Evolutionary conservation across 2,329 filamentous ascomycete species (phyloP), one percentile per base, ranked within the genome.

Genomic region (Diaporthe sp.): DNA sequence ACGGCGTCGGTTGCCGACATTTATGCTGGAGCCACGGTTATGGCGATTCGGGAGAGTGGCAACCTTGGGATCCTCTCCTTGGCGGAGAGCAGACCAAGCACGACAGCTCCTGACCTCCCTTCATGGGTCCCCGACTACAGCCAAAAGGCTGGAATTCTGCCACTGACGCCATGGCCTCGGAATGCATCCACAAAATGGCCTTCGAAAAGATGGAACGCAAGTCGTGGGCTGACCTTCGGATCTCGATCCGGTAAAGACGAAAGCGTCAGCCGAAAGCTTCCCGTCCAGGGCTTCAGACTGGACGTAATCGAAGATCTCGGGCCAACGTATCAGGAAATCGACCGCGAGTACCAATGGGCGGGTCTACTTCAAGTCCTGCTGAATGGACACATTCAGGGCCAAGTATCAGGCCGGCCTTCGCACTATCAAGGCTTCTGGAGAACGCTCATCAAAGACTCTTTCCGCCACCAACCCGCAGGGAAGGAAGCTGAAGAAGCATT

Each of bases 51-150:
- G 22, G 60, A 63, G 28, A 63, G 22, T 63, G 60, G 39, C 8
- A 25, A 44, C 6, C 60, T 63, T 44, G 60, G 60, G 4, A 44
- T 63, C 15, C 60, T 63, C 7, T 44, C 60, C 13, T n/a, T 63
- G 15, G 12, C 20, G 34, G 60, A 44, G 3, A 28, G 39, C 37
- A 44, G n/a, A 44, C 13, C 31, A 28, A 44, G 39, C 37, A 42
- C 2, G 13, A 9, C 37, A 44, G 39, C 15, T 15, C 15, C n/a
- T 20, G n/a, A 22, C 3, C 37, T 63, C 2, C 60, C 60, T 3
- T 63, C 60, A 63, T 63, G 61, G 61, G 61, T 49, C 4, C 61
- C 42, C 9, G 61, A 65, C 25, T 65, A 65, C 28, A 49, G 25
- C 12, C 61, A 34, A 49, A 65, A 49, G 28, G 5, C 61, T 25